Conservation (phyloP, 225 moss, liverwort and hornwort genomes). For the Asterella californica region DNA sequence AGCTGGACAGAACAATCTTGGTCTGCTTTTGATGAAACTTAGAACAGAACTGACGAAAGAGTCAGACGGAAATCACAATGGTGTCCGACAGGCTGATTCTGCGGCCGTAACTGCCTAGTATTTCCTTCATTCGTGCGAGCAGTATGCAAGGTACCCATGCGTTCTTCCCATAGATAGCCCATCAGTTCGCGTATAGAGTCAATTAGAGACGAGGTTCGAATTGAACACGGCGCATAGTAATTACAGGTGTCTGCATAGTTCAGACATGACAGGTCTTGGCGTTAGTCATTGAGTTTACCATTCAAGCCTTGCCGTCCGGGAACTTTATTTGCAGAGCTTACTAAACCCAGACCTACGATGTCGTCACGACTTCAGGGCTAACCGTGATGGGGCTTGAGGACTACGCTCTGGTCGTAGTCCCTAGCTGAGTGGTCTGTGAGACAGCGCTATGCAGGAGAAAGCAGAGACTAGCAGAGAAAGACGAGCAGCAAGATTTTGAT, state of each 20-base stretch:
- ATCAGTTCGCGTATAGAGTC: background rate
- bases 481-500: background rate
- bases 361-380: background rate
- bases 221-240: background rate
- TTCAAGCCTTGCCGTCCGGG: background rate
- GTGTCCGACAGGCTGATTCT: slow-evolving; percentile 29
- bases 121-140: no score
- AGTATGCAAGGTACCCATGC: background rate
- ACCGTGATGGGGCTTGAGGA: background rate
- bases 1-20: slow-evolving; percentile 70
- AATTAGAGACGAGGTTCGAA: background rate
- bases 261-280: background rate
- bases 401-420: background rate
- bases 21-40: slow-evolving; percentile 70
- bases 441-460: background rate
- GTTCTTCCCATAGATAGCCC: background rate
- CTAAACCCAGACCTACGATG: background rate
- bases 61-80: slow-evolving; percentile 31
- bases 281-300: background rate
- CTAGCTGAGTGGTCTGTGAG: background rate
- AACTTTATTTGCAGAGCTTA: background rate
- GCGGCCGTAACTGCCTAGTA: slow-evolving; percentile 26
- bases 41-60: slow-evolving; percentile 48
- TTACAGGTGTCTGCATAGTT: background rate
- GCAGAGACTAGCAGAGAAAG: background rate